Evolutionary conservation across 352 stramenopile genomes (phyloP), one percentile per base, ranked within the genome.

Genomic region (Aphanomyces euteiches): DNA sequence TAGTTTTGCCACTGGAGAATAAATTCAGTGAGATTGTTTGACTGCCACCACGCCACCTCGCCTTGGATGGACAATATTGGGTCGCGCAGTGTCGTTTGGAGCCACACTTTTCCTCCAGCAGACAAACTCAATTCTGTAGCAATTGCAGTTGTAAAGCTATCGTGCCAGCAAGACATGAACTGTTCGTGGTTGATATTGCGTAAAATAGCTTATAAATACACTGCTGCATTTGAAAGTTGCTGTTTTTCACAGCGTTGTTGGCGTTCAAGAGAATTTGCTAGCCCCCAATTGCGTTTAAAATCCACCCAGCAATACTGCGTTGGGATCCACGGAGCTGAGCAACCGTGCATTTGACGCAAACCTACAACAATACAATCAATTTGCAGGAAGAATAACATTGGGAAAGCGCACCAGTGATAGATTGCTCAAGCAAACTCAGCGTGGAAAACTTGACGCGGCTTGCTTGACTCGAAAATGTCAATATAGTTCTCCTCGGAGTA

Each of bases 1-100:
- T 70, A 70, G 38, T 70, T 70, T 61, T 70, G 64, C 64, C 64
- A 70, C 12, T 60, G 45, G n/a, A 48, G 43, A 13, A 37, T 12
- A 36, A 40, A 70, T 0, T 6, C 17, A 7, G 45, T 17, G n/a
- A 70, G 17, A 12, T 48, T 41, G 10, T 69, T 28, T 69, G 19
- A 5, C 8, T 61, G 45, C 61, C 61, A 69, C 17, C 58, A 21
- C 34, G 56, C 15, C n/a, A 66, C 57, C 53, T 66, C 57, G 41
- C 53, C 57, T 50, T 47, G 41, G 1, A 66, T 36, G 13, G 57
- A 10, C 57, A 60, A n/a, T 17, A 7, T 66, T 17, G 13, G 15
- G 7, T 10, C 34, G 7, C 10, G 48, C 7, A 36, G 17, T 28
- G 21, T 36, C 8, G 8, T 58, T 17, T 13, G 7, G 1, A 19